These are phyloP conservation scores for Colletotrichum sp. DNA, from an alignment of 2,329 filamentous ascomycete species.

Conservation along the genomic window DNA sequence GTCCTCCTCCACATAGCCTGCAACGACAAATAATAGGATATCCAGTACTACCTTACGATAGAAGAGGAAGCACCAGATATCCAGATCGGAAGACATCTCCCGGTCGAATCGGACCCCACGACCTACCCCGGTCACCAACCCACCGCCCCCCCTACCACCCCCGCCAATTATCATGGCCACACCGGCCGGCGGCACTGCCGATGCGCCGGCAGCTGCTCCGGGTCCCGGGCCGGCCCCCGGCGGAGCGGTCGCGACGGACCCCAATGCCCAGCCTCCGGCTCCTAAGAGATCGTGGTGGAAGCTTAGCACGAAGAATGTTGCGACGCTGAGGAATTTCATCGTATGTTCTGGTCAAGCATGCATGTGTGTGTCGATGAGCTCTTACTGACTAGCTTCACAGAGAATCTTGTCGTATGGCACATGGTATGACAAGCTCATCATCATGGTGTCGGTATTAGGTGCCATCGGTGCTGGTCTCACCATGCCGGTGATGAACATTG, in stretches of 20 bases:
- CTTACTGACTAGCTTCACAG: not conserved
- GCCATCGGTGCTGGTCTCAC: conserved; percentile 20
- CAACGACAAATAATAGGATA: not conserved
- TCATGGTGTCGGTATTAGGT: conserved; percentile 1
- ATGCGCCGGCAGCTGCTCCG: not conserved
- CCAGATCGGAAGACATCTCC: not conserved
- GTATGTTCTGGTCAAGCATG: not conserved
- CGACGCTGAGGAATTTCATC: conserved; percentile 14
- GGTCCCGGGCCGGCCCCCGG: not conserved
- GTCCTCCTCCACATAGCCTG: conserved; percentile 8
- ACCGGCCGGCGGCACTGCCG: conserved; percentile 13
- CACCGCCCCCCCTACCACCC: not conserved
- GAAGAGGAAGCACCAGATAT: not conserved
- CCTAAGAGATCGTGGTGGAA: conserved; percentile 10
- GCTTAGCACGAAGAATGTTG: conserved; percentile 11
- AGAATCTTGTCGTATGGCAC: conserved; percentile 12
- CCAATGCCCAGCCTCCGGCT: not conserved
- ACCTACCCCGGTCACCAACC: not conserved
- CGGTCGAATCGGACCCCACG: not conserved
- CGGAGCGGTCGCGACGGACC: not conserved
- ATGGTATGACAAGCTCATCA: conserved; percentile 10
- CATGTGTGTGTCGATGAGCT: not conserved
- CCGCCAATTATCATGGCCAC: conserved; percentile 10
- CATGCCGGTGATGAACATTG: conserved; percentile 37
- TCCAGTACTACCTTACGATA: not conserved